These are phyloP conservation scores for Cercospora sp. DNA, from an alignment of 2,329 filamentous ascomycete genomes.

Conservation along the genomic window DNA sequence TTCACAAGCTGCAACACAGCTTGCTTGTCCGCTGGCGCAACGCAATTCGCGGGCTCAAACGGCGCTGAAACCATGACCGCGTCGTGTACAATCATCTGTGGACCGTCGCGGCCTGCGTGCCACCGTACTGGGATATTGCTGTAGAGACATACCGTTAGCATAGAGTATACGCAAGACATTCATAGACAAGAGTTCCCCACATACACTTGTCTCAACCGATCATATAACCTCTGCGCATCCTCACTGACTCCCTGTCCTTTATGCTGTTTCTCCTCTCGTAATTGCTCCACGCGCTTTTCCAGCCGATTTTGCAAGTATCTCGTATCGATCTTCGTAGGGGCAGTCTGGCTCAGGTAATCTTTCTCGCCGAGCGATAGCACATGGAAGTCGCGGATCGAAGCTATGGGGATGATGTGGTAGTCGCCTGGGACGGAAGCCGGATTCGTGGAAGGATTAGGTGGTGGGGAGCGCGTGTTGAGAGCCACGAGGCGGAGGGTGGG, in stretches of 20 bases:
- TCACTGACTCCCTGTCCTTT: conserved; percentile 61
- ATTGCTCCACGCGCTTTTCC: conserved; percentile 55
- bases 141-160: conserved; percentile 5
- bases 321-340: conserved; percentile 55
- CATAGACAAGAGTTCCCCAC: conserved; percentile 37
- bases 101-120: conserved; percentile 47
- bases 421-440: conserved; percentile 45
- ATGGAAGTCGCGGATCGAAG: conserved; percentile 59
- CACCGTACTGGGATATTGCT: conserved; percentile 54
- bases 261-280: conserved; percentile 59
- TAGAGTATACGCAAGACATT: too few species aligned
- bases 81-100: conserved; percentile 60
- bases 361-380: conserved; percentile 48
- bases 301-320: conserved; percentile 57
- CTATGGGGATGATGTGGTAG: conserved; percentile 62
- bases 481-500: conserved; percentile 62
- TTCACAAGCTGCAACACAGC: conserved; percentile 45
- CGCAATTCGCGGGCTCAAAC: conserved; percentile 59
- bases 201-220: conserved; percentile 57
- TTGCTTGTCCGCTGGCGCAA: conserved; percentile 45
- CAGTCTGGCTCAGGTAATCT: conserved; percentile 45
- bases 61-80: conserved; percentile 59
- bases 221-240: conserved; percentile 64
- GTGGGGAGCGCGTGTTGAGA: conserved; percentile 52
- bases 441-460: conserved; percentile 45